Percentiles rank a stretch among this genome's conserved stretches.
These are phyloP conservation scores for Diaporthe sp. DNA, from an alignment of 2,329 filamentous ascomycete genomes.

Conservation along the genomic window DNA sequence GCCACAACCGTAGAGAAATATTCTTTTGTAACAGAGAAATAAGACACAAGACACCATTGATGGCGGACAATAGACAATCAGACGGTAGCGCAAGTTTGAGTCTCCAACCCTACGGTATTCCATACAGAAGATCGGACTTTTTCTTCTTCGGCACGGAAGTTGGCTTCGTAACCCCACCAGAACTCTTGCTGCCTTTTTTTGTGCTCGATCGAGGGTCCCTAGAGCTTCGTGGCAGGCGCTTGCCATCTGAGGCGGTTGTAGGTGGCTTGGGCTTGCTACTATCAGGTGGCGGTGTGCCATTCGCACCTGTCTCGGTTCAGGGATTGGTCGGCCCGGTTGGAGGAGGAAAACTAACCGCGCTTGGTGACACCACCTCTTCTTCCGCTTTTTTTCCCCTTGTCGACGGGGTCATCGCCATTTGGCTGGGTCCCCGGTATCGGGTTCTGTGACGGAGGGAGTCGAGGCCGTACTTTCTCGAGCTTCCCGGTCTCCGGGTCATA, in stretches of 20 bases:
- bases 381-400: not conserved
- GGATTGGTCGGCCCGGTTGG: not conserved
- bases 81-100: not conserved
- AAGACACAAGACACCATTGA: not conserved
- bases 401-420: not conserved
- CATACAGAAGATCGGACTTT: not conserved
- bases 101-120: not conserved
- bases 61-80: not conserved
- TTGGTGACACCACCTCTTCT: not conserved
- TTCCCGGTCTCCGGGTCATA: not conserved
- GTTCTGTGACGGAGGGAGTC: not conserved
- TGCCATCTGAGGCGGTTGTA: not conserved
- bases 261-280: not conserved
- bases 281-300: not conserved
- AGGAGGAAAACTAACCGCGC: not conserved
- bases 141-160: not conserved
- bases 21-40: not conserved
- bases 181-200: not conserved
- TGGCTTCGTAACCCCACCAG: not conserved
- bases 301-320: not conserved
- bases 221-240: no score
- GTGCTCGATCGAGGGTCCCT: not conserved
- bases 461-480: not conserved
- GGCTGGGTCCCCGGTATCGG: slow-evolving; percentile 7
- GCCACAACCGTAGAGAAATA: not conserved